phyloP scores from a whole-genome alignment of 768 basidiomycete species.

The Russula sp. region DNA sequence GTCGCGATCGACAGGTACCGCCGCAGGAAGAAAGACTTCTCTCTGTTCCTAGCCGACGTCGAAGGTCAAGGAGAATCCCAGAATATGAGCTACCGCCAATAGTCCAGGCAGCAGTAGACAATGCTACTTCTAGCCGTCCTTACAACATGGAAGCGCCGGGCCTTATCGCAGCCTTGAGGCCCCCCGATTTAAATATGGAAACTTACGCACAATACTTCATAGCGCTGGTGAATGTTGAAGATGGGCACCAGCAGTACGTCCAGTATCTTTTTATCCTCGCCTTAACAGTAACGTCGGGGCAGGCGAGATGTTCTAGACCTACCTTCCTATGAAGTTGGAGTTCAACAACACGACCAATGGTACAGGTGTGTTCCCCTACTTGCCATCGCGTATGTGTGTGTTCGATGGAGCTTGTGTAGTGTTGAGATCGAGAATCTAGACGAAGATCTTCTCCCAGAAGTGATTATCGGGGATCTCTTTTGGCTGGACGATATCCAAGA shows the following conservation, averaged over 20 bases:
- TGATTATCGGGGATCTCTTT: conserved; percentile 8
- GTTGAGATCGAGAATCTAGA: conserved; percentile 14
- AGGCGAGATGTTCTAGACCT: conserved; percentile 8
- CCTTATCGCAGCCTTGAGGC: not conserved
- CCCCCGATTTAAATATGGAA: not conserved
- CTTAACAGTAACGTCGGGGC: conserved; percentile 31
- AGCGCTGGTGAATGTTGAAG: conserved; percentile 17
- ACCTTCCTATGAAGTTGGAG: not conserved
- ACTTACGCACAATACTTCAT: conserved; percentile 12
- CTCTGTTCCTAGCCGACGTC: not conserved
- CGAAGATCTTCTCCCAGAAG: conserved; percentile 18
- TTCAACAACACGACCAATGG: not conserved
- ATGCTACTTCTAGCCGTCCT: not conserved
- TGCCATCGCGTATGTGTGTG: not conserved
- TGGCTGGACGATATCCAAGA: conserved; percentile 15
- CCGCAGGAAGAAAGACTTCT: not conserved
- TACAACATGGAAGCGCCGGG: not conserved
- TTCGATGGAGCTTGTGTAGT: not conserved
- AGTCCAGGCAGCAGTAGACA: conserved; percentile 3
- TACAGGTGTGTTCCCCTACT: not conserved
- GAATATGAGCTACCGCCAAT: conserved; percentile 10
- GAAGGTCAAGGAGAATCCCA: not conserved
- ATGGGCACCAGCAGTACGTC: conserved; percentile 48
- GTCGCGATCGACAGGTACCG: not conserved
- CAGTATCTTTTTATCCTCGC: not conserved